These are phyloP conservation scores for Globisporangium rhizosaccharum DNA, from an alignment of 352 stramenopile genomes.

Conservation along the genomic window DNA sequence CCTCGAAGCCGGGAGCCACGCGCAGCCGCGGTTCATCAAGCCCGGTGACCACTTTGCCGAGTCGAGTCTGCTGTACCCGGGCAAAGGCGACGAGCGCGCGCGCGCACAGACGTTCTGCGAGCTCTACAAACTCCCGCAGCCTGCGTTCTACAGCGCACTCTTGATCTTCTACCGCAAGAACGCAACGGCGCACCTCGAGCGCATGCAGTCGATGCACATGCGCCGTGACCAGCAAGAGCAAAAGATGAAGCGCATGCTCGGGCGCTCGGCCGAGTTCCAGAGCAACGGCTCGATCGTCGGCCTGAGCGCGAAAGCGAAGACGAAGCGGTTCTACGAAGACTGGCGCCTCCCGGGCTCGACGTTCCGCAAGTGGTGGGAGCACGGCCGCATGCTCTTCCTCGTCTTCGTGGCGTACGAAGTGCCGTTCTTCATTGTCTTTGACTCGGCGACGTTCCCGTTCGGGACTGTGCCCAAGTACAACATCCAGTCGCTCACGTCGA, in stretches of 20 bases:
- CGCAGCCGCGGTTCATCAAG: slow-evolving; percentile 29
- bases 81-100: slow-evolving; percentile 40
- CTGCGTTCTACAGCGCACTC: slow-evolving; percentile 45
- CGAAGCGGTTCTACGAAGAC: slow-evolving; percentile 16
- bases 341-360: slow-evolving; percentile 47
- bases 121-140: slow-evolving; percentile 62
- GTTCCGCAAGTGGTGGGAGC: slow-evolving; percentile 61
- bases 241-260: slow-evolving; percentile 77
- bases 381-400: slow-evolving; percentile 36
- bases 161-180: slow-evolving; percentile 46
- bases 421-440: slow-evolving; percentile 64
- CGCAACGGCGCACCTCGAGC: slow-evolving; percentile 24
- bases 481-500: slow-evolving; percentile 40
- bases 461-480: slow-evolving; percentile 26
- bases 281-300: slow-evolving; percentile 4
- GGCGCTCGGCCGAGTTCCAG: slow-evolving; percentile 24
- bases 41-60: slow-evolving; percentile 55
- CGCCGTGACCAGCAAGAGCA: slow-evolving; percentile 63
- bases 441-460: slow-evolving; percentile 53
- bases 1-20: slow-evolving; percentile 23
- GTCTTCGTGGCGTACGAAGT: slow-evolving; percentile 63
- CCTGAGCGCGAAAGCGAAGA: neutral
- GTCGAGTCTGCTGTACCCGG: slow-evolving; percentile 34
- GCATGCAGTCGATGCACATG: slow-evolving; percentile 50
- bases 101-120: slow-evolving; percentile 67